A percentile compares a stretch with the other conserved stretches of the same genome.
These are phyloP conservation scores for Aeschynomene evenia DNA, from an alignment of 306 rosid genomes.

Conservation along the genomic window DNA sequence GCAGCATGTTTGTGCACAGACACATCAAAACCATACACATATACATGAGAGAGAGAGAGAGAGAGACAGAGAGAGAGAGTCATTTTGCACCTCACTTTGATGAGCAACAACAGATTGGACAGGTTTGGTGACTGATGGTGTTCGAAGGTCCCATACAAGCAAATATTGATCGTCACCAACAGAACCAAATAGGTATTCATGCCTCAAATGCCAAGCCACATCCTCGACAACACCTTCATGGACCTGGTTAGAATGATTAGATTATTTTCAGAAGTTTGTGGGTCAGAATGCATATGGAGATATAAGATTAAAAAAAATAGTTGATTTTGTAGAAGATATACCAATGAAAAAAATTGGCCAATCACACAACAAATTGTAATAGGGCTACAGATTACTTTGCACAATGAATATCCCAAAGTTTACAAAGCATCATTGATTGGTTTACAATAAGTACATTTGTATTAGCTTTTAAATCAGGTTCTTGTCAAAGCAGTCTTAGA, in stretches of 20 bases:
- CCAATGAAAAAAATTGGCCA: background rate
- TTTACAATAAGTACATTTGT: background rate
- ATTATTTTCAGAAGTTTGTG: background rate
- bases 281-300: background rate
- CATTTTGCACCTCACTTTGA: conserved; percentile 75
- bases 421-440: background rate
- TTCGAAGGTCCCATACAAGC: conserved; percentile 91
- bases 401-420: background rate
- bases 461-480: background rate
- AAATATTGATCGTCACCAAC: conserved; percentile 96
- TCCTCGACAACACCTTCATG: conserved; percentile 99
- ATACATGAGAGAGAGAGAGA: background rate
- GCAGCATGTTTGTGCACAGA: background rate
- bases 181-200: conserved; percentile 94
- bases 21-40: background rate
- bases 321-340: background rate
- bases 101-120: conserved; percentile 93
- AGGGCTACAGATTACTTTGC: background rate
- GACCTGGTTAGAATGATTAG: conserved; percentile 44
- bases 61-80: background rate
- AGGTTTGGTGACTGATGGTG: conserved; percentile 80
- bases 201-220: conserved; percentile 99
- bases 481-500: background rate
- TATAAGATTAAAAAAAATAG: background rate
- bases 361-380: background rate